Conservation (phyloP, 1,284 basidiomycete genomes). For the Heliocybe sulcata region DNA sequence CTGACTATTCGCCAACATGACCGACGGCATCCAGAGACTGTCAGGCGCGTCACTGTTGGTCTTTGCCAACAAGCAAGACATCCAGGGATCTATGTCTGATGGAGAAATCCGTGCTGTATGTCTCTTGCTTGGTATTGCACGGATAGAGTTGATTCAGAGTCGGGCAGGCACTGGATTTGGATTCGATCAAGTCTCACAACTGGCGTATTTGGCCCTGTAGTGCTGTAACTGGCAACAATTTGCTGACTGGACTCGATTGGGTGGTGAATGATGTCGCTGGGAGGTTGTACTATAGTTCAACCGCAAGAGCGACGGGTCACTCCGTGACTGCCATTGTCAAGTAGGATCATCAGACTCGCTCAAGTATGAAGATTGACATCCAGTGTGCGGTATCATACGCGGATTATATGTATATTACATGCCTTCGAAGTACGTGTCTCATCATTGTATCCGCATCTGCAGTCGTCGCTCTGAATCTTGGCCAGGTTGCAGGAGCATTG, state of each 20-base stretch:
- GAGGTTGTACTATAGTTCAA: slow-evolving; percentile 58
- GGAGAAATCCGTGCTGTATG: slow-evolving; percentile 79
- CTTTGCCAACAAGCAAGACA: slow-evolving; percentile 99
- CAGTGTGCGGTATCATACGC: not conserved
- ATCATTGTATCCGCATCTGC: too few species aligned
- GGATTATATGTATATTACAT: too few species aligned
- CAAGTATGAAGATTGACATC: not conserved
- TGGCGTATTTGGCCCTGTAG: slow-evolving; percentile 93
- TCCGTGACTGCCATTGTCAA: not conserved
- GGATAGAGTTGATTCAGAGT: slow-evolving; percentile 5
- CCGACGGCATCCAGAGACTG: slow-evolving; percentile 53
- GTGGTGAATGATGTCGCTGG: slow-evolving; percentile 87
- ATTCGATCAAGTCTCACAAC: slow-evolving; percentile 75
- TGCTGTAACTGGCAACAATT: slow-evolving; percentile 83
- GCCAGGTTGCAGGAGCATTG: too few species aligned
- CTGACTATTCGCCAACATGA: slow-evolving; percentile 5
- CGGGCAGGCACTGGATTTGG: slow-evolving; percentile 67
- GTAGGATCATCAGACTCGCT: not conserved
- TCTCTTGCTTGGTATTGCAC: slow-evolving; percentile 12
- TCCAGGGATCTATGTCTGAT: slow-evolving; percentile 79
- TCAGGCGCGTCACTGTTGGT: slow-evolving; percentile 93
- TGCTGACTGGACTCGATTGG: slow-evolving; percentile 89
- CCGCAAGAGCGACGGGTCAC: not conserved
- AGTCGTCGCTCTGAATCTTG: too few species aligned
- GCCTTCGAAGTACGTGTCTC: too few species aligned